These are phyloP conservation scores for Aspergillus bridgeri DNA, from an alignment of 495 filamentous ascomycete genomes.

Conservation along the genomic window DNA sequence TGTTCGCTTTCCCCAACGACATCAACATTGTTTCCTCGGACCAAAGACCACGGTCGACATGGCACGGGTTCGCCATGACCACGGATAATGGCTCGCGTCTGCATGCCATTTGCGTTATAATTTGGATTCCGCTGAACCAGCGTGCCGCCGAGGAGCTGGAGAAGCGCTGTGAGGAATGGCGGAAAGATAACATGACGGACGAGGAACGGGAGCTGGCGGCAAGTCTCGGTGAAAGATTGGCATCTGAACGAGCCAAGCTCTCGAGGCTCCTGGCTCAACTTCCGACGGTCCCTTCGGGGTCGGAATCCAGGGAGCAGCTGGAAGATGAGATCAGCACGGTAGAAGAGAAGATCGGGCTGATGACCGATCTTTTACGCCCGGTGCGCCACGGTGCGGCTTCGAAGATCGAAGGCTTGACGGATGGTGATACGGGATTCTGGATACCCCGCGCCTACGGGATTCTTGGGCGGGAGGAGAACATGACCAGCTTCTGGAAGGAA, in stretches of 20 bases:
- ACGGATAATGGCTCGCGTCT: constrained; percentile 85
- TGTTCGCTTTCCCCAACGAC: constrained; percentile 99
- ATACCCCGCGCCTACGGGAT: constrained; percentile 92
- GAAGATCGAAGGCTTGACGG: constrained; percentile 94
- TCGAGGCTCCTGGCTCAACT: constrained; percentile 82
- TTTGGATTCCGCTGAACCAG: constrained; percentile 85
- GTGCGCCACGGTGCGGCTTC: constrained; percentile 91
- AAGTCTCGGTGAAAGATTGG: constrained; percentile 86
- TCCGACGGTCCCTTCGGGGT: constrained; percentile 74
- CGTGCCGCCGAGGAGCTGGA: constrained; percentile 85
- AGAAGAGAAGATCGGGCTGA: constrained; percentile 94
- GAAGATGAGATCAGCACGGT: constrained; percentile 94
- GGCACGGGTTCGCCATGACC: constrained; percentile 99
- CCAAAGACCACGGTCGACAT: constrained; percentile 86
- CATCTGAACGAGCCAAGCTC: constrained; percentile 83
- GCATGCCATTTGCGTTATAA: constrained; percentile 85
- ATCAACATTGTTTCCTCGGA: constrained; percentile 95
- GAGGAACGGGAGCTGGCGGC: constrained; percentile 93
- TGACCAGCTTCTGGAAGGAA: constrained; percentile 97
- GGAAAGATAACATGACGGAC: constrained; percentile 90
- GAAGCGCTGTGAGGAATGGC: constrained; percentile 88
- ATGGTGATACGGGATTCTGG: constrained; percentile 96
- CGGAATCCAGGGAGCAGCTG: constrained; percentile 71
- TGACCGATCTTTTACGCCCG: constrained; percentile 92
- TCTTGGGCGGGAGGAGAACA: constrained; percentile 75